Evolutionary conservation across 2,329 filamentous ascomycete species (phyloP), one percentile per base, ranked within the genome.

Genomic region (Fusarium keratoplasticum): DNA sequence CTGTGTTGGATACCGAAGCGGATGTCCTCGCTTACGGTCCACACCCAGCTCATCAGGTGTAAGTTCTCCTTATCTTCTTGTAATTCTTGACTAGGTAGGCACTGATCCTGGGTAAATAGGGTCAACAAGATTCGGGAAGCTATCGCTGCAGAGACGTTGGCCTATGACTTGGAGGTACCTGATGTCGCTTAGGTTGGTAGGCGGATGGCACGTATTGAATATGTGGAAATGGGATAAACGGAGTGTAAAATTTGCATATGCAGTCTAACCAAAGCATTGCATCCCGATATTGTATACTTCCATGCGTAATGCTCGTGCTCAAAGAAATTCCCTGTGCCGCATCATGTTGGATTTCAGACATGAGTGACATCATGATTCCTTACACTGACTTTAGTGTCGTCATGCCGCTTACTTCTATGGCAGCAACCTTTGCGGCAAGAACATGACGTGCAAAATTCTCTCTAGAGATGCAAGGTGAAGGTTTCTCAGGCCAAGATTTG

Each of bases 11-110:
- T 3, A 59, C 57, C 5, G 57, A 59, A 13, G 57, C 20, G 2
- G 22, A 59, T 59, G 57, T 40, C 11, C 57, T 59, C 16, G 57
- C 57, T n/a, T 59, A 59, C 18, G 57, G 57, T 16, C 57, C 36
- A 7, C 57, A 59, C 25, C 57, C 57, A 29, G 57, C 57, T 2
- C 52, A 36, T 13, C 52, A 57, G 4, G 52, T 18, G 52, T 57
- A 57, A 27, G 52, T 11, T 13, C 13, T 35, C 14, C 14, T 10
- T 25, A 3, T 25, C 22, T 2, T 25, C 1, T 25, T 47, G 3
- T 1, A 47, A 16, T 25, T 16, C 3, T 16, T 10, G 22, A 10
- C 22, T 25, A 4, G 22, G 6, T 25, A 25, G 5, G 31, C 5
- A 11, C 33, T 35, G 8, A 47, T n/a, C 9, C 3, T 10, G 5